These are phyloP conservation scores for Alternaria triticina DNA, from an alignment of 2,329 filamentous ascomycete species.

Conservation along the genomic window DNA sequence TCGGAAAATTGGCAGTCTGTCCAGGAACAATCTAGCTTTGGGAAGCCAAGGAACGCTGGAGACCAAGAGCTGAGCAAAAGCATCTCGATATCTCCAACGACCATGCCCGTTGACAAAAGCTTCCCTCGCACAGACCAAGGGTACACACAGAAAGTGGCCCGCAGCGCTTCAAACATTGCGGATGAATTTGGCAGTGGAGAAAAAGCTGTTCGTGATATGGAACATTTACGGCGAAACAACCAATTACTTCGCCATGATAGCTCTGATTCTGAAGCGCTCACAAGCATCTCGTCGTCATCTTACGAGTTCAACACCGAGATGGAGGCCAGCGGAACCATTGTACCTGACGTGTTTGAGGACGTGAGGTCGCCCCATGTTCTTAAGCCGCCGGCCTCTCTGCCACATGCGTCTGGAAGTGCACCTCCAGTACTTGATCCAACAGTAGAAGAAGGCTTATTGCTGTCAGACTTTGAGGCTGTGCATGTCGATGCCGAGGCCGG, in stretches of 20 bases:
- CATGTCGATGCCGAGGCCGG: slow-evolving; percentile 42
- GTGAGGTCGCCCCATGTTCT: slow-evolving; percentile 30
- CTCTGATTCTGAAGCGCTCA: slow-evolving; percentile 48
- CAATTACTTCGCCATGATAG: slow-evolving; percentile 50
- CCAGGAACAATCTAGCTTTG: slow-evolving; percentile 42
- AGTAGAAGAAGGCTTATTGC: slow-evolving; percentile 37
- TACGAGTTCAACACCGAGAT: slow-evolving; percentile 42
- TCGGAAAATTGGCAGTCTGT: slow-evolving; percentile 37
- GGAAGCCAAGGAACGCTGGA: slow-evolving; percentile 21
- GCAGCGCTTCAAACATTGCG: slow-evolving; percentile 18
- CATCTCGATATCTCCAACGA: slow-evolving; percentile 36
- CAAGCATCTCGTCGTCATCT: slow-evolving; percentile 38
- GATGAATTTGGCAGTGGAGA: slow-evolving; percentile 35
- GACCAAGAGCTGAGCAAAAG: slow-evolving; percentile 28
- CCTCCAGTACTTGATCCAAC: slow-evolving; percentile 32
- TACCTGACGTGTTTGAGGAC: slow-evolving; percentile 43
- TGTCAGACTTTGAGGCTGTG: slow-evolving; percentile 47
- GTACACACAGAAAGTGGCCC: slow-evolving; percentile 17
- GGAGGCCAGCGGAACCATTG: slow-evolving; percentile 52
- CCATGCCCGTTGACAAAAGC: slow-evolving; percentile 26
- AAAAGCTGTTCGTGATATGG: slow-evolving; percentile 46
- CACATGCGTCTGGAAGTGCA: slow-evolving; percentile 31
- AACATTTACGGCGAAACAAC: slow-evolving; percentile 49
- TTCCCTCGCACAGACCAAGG: neutral
- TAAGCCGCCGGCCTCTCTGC: slow-evolving; percentile 22